These are phyloP conservation scores for Toxicodendron radicans DNA, from an alignment of 345 rosid genomes.

Conservation along the genomic window DNA sequence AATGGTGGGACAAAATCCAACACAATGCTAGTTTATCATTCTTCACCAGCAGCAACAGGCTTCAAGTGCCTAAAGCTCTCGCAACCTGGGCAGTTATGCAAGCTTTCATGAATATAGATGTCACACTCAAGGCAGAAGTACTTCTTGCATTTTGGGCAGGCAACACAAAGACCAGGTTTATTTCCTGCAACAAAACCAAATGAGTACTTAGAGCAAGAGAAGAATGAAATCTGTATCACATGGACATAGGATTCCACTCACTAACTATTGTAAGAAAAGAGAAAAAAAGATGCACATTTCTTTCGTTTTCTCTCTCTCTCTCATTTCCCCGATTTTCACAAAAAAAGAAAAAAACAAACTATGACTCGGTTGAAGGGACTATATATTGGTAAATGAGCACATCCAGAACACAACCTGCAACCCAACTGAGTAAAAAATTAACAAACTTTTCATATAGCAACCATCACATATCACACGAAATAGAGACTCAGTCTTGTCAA, in stretches of 20 bases:
- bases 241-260: neutral
- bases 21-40: neutral
- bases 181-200: slow-evolving; percentile 46
- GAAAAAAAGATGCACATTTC: neutral
- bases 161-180: slow-evolving; percentile 49
- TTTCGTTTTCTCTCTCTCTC: neutral
- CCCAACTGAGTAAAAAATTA: too few species aligned
- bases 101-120: slow-evolving; percentile 87
- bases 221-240: neutral
- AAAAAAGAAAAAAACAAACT: neutral
- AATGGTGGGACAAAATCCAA: neutral
- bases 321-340: neutral
- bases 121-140: slow-evolving; percentile 90
- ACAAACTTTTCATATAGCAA: too few species aligned
- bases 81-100: slow-evolving; percentile 97
- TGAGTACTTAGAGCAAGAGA: neutral
- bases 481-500: neutral
- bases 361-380: neutral
- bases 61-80: slow-evolving; percentile 56
- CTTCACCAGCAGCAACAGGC: slow-evolving; percentile 10
- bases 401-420: too few species aligned
- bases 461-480: neutral
- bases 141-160: slow-evolving; percentile 70
- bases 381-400: neutral
- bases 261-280: neutral